Percentiles rank a stretch among this genome's conserved stretches.
phyloP scores from a whole-genome alignment of 352 stramenopile genomes.

The Phytophthora foliorum region DNA sequence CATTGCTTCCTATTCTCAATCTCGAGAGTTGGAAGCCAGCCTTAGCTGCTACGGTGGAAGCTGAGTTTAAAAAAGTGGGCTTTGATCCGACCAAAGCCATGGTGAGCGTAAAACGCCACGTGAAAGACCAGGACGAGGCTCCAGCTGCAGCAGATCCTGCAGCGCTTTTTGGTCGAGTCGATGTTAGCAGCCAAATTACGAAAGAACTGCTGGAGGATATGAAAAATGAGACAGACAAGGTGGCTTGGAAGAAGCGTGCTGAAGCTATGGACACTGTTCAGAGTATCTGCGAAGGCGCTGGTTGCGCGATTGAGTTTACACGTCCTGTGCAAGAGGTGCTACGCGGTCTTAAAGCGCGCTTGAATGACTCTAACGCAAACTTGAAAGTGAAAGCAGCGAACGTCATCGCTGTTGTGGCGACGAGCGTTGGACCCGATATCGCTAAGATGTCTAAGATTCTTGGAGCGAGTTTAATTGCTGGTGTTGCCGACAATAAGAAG shows the following conservation, averaged over 20 bases:
- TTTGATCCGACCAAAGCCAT: conserved; percentile 73
- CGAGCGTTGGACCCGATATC: conserved; percentile 82
- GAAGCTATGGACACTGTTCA: conserved; percentile 86
- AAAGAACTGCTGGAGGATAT: conserved; percentile 90
- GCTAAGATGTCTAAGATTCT: conserved; percentile 87
- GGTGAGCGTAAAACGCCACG: conserved; percentile 67
- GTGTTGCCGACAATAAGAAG: conserved; percentile 91
- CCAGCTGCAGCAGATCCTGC: conserved; percentile 51
- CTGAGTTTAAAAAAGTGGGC: conserved; percentile 85
- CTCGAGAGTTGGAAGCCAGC: conserved; percentile 89
- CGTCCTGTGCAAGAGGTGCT: conserved; percentile 84
- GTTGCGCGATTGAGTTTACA: conserved; percentile 86
- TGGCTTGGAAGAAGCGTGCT: conserved; percentile 86
- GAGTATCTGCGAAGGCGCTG: conserved; percentile 80
- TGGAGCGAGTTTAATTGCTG: conserved; percentile 69
- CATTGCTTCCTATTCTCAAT: conserved; percentile 81
- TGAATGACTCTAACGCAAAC: conserved; percentile 90
- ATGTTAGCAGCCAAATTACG: conserved; percentile 85
- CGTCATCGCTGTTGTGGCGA: conserved; percentile 82
- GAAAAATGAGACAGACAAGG: conserved; percentile 88
- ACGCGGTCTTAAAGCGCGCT: conserved; percentile 75
- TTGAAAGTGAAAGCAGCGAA: conserved; percentile 88
- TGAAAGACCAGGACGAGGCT: conserved; percentile 74
- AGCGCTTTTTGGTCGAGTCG: conserved; percentile 76
- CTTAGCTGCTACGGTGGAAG: conserved; percentile 76